A percentile compares a stretch with the other conserved stretches of the same genome.
Evolutionary conservation across 495 filamentous ascomycete genomes (phyloP).

Genomic region (Zalerion maritima): DNA sequence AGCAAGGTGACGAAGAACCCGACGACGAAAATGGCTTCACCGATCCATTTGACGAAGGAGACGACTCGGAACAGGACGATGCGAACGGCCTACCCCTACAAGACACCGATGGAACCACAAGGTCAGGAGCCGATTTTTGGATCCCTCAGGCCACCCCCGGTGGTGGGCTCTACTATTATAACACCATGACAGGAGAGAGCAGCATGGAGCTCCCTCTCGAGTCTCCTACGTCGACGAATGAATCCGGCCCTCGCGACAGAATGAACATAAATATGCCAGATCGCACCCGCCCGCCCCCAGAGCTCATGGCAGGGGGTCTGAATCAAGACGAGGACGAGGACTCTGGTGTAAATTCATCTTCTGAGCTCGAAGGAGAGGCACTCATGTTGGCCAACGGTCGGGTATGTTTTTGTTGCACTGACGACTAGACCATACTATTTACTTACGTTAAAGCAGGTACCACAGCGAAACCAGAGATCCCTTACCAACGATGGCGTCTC

Average conservation of each 20-base stretch:
- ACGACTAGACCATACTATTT: too few species aligned
- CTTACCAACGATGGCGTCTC: constrained; percentile 60
- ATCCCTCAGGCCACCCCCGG: constrained; percentile 94
- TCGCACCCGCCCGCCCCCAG: constrained; percentile 80
- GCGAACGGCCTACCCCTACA: constrained; percentile 53
- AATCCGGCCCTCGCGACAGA: constrained; percentile 74
- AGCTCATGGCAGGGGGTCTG: constrained; percentile 78
- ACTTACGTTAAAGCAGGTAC: background rate
- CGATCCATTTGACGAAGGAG: constrained; percentile 38
- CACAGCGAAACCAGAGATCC: constrained; percentile 46
- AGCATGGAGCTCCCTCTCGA: constrained; percentile 90
- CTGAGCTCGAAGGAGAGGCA: constrained; percentile 58
- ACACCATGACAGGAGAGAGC: constrained; percentile 84
- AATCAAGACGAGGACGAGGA: constrained; percentile 74
- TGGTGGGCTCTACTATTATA: constrained; percentile 93
- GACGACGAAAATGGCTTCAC: constrained; percentile 35
- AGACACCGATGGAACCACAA: constrained; percentile 46
- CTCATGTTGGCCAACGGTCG: constrained; percentile 31
- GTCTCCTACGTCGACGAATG: constrained; percentile 64
- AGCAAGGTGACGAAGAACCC: constrained; percentile 56
- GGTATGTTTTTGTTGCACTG: too few species aligned
- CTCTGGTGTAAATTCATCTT: constrained; percentile 62
- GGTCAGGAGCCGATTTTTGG: constrained; percentile 92
- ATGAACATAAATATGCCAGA: constrained; percentile 80
- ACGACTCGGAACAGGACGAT: constrained; percentile 48